These are phyloP conservation scores for Phtheirospermum japonicum DNA, from an alignment of 257 asterid species.

Conservation along the genomic window DNA sequence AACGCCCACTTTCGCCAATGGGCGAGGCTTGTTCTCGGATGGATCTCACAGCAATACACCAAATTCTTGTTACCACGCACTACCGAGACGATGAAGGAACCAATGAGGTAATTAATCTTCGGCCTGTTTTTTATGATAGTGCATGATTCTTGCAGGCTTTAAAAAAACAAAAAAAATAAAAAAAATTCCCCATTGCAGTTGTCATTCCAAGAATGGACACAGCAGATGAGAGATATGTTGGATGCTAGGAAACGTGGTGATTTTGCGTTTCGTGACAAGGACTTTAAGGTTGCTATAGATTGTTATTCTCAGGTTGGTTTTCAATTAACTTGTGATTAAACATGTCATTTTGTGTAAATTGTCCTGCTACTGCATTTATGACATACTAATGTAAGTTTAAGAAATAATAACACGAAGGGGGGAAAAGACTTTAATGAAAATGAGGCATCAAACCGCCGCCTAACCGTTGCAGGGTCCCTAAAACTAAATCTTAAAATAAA, in stretches of 20 bases:
- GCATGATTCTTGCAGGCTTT: background rate
- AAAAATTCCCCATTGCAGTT: slow-evolving; percentile 33
- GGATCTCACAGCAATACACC: slow-evolving; percentile 87
- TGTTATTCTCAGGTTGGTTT: slow-evolving; percentile 65
- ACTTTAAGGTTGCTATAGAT: slow-evolving; percentile 67
- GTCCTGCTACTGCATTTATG: background rate
- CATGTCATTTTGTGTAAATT: background rate
- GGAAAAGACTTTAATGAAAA: background rate
- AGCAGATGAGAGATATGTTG: slow-evolving; percentile 80
- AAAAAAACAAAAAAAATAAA: too few relatives aligned
- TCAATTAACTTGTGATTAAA: background rate
- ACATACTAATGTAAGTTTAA: background rate
- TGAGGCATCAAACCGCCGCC: too few relatives aligned
- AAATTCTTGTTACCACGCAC: slow-evolving; percentile 41
- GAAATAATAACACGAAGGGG: background rate
- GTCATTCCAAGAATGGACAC: slow-evolving; percentile 68
- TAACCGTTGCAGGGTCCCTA: too few relatives aligned
- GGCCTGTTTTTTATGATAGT: background rate
- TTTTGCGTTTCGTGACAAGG: slow-evolving; percentile 79
- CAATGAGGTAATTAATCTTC: slow-evolving; percentile 42
- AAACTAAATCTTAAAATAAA: too few relatives aligned
- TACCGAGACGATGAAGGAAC: slow-evolving; percentile 55
- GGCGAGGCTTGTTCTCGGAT: slow-evolving; percentile 73
- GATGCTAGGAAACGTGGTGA: slow-evolving; percentile 88
- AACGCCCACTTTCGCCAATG: slow-evolving; percentile 54